Evolutionary conservation across 495 filamentous ascomycete genomes (phyloP), one percentile per base, ranked within the genome.

Genomic region (Penicillium chermesinum): DNA sequence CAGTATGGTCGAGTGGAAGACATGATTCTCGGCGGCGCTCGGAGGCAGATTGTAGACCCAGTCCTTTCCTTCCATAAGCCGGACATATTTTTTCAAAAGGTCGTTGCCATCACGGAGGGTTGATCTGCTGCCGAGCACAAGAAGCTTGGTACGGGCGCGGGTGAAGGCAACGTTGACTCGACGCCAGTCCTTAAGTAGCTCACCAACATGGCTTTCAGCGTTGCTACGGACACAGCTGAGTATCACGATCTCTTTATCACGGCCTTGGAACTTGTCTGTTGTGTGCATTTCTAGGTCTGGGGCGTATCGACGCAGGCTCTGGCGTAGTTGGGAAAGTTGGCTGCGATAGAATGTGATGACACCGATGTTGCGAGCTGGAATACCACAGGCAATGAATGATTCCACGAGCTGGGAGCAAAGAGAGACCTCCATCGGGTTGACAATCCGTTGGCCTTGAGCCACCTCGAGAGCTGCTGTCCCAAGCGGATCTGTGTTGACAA

Each of bases 301-400:
- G 2, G 67, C 53, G 50, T 71, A 58, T 37, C 64, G 72, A 18
- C 77, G 74, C 38, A 82, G 66, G 18, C 66, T 72, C 27, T 82
- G 80, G 38, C 74, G 74, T 12, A 85, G 70, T 10, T 84, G 62
- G 0, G 79, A 74, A 0, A 98, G 84, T 63, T 98, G 93, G 22
- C 87, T 91, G 52, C 91, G 87, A 70, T 98, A 98, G 63, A 96
- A 88, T n/a, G 93, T 95, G 62, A 98, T 95, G 54, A 97, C 84
- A n/a, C 93, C 93, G 40, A 98, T 91, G 36, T 89, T 84, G 5
- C 70, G 71, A 0, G 86, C 78, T 0, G 85, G 73, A 13, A 96
- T 77, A 21, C 93, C 93, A 7, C 78, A 76, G 0, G 78, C 73
- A 39, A 96, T 75, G 2, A 98, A 79, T 0, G 81, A 70, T 53